phyloP scores from a whole-genome alignment of 2,329 filamentous ascomycete genomes.

The Aspergillus bombycis region DNA sequence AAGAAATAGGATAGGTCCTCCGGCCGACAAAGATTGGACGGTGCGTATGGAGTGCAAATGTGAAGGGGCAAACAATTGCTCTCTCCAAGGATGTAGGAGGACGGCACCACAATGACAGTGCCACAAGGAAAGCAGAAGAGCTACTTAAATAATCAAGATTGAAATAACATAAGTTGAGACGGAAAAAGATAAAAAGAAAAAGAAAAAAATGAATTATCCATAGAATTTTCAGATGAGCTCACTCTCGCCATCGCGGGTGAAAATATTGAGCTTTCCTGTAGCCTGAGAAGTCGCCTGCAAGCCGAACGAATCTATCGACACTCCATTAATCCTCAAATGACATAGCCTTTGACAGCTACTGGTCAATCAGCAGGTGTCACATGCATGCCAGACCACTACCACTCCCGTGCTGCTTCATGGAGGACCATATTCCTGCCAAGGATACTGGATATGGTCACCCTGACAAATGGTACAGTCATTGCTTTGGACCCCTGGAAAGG shows the following conservation, averaged over 20 bases:
- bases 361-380: conserved; percentile 9
- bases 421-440: conserved; percentile 11
- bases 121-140: conserved; percentile 13
- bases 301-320: conserved; percentile 12
- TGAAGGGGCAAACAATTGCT: neutral
- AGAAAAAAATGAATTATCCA: conserved; percentile 14
- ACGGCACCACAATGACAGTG: conserved; percentile 15
- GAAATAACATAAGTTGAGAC: conserved; percentile 14
- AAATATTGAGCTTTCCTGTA: conserved; percentile 17
- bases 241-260: conserved; percentile 17
- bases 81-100: neutral
- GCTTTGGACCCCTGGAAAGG: conserved; percentile 9
- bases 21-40: neutral
- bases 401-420: conserved; percentile 9
- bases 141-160: conserved; percentile 11
- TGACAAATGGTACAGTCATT: neutral
- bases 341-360: conserved; percentile 13
- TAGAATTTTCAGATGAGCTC: conserved; percentile 18
- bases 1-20: neutral
- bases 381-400: conserved; percentile 9
- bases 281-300: conserved; percentile 16
- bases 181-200: neutral
- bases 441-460: conserved; percentile 10
- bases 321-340: conserved; percentile 12
- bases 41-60: neutral